A percentile compares a stretch with the other conserved stretches of the same genome.
These are phyloP conservation scores for Cryptococcus sp. DNA, from an alignment of 1,284 basidiomycete genomes.

Conservation along the genomic window DNA sequence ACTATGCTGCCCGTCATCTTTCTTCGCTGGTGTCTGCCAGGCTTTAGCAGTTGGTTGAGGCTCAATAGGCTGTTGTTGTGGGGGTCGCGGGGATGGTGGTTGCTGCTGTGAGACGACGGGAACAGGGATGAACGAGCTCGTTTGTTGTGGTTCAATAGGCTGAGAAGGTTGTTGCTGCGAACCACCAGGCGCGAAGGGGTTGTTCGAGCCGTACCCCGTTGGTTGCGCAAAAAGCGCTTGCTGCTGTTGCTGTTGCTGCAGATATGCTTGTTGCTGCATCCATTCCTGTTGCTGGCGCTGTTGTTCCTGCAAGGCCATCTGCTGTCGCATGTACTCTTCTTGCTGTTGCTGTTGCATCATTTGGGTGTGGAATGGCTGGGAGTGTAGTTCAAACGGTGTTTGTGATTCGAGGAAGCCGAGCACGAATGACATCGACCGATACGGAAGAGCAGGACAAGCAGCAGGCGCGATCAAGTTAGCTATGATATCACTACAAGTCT, in stretches of 20 bases:
- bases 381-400: too few species aligned
- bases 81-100: constrained; percentile 24
- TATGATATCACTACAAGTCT: neutral
- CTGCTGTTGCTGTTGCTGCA: constrained; percentile 58
- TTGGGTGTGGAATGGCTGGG: constrained; percentile 56
- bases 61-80: constrained; percentile 26
- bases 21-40: constrained; percentile 41
- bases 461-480: neutral
- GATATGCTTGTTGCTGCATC: constrained; percentile 57
- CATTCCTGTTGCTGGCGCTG: constrained; percentile 51
- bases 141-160: constrained; percentile 42
- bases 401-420: neutral
- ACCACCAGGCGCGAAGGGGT: constrained; percentile 72
- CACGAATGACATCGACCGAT: neutral
- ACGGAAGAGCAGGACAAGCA: neutral
- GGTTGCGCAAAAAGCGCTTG: constrained; percentile 58
- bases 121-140: constrained; percentile 36
- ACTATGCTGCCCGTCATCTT: constrained; percentile 68
- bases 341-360: constrained; percentile 53
- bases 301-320: constrained; percentile 51
- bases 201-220: constrained; percentile 80
- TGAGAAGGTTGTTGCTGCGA: constrained; percentile 52
- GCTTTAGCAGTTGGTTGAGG: constrained; percentile 37
- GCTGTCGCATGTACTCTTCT: constrained; percentile 53
- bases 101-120: constrained; percentile 25